Evolutionary conservation across 176 grass and related monocot species (phyloP), one percentile per base, ranked within the genome.

Genomic region (Triticum dicoccoides): DNA sequence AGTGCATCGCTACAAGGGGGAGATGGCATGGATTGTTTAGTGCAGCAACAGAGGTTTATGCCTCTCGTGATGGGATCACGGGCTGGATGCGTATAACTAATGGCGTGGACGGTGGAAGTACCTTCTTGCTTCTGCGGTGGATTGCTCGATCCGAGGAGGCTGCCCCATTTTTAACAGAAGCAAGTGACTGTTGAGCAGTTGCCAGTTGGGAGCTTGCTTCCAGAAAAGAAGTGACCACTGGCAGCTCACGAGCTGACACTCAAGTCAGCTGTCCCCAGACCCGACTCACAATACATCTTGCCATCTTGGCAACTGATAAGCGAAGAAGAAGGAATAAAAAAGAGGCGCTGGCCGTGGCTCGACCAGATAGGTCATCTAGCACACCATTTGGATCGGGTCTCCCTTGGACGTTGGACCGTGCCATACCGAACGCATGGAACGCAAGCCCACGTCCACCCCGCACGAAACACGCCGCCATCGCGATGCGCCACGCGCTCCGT

Each of bases 111-210:
- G 83, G 72, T 85, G 83, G 73, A 13, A 9, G 18, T 21, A 3
- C 10, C 51, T 77, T 11, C 49, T 83, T 83, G 29, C 56, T 63
- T 18, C 58, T 83, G 44, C 20, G 4, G 75, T 65, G 39, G 27
- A 75, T 41, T 79, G 75, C 63, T 68, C 25, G 84, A 86, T 86
- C 69, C 82, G 23, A 73, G 81, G 69, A 2, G 27, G 49, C 67
- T 35, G 65, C 27, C 54, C 20, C 18, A 9, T 54, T 35, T 54
- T 5, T 14, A 69, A 69, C 11, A 15, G 10, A 67, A 45, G 30
- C 79, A 68, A 81, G 41, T 81, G 62, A 0, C 1, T 76, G 18
- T 21, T 69, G 20, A 1, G 35, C 69, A 39, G 34, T 21, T 54
- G 51, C 20, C 69, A 39, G 34, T 21, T 54, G 51, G 51, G 51